Conservation (phyloP, 768 basidiomycete genomes). For the Sistotremastrum niveocremeum region DNA sequence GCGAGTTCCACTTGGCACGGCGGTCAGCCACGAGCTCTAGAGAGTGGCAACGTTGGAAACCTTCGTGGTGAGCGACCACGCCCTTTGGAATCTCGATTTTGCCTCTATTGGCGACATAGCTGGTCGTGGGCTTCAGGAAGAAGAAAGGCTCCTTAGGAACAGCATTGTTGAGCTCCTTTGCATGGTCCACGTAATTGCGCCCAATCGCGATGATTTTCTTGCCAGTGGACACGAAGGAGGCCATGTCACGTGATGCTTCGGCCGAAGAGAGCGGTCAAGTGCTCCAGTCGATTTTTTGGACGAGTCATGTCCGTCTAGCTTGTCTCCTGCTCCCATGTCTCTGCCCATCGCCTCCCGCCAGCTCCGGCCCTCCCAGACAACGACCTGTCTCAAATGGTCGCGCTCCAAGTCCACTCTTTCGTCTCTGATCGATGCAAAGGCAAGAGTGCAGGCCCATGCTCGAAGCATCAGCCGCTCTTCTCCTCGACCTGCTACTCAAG, state of each 20-base stretch:
- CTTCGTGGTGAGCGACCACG: conserved; percentile 82
- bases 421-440: conserved; percentile 68
- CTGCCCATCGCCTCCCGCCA: too few relatives aligned
- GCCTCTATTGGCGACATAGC: conserved; percentile 67
- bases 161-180: conserved; percentile 82
- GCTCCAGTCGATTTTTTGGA: too few relatives aligned
- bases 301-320: too few relatives aligned
- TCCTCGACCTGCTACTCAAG: conserved; percentile 42
- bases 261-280: too few relatives aligned
- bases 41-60: conserved; percentile 24
- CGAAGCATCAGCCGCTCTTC: conserved; percentile 63
- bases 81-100: conserved; percentile 78
- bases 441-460: conserved; percentile 65
- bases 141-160: conserved; percentile 93
- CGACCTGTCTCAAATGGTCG: conserved; percentile 14
- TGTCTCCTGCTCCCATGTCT: too few relatives aligned
- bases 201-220: conserved; percentile 89
- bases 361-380: too few relatives aligned
- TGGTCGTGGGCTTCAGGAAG: conserved; percentile 94
- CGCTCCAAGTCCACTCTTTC: conserved; percentile 39
- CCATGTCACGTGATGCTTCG: background rate
- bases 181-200: conserved; percentile 84
- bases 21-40: background rate
- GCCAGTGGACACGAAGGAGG: conserved; percentile 30
- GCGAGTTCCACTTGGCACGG: conserved; percentile 74